These are phyloP conservation scores for Ajuga reptans DNA, from an alignment of 305 asterid genomes.

Conservation along the genomic window DNA sequence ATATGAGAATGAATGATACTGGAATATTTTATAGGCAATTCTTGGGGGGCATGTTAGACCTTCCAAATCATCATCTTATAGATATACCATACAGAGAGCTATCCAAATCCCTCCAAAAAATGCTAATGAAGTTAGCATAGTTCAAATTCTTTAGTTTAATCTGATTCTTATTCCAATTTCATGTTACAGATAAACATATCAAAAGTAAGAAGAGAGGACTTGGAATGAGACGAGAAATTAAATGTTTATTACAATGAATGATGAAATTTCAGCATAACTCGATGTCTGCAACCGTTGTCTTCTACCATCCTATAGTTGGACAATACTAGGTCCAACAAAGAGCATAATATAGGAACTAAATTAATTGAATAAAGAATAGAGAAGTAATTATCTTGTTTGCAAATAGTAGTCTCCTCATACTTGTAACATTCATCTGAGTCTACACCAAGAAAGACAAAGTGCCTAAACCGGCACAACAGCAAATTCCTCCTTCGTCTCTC, in stretches of 20 bases:
- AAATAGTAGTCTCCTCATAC: slow-evolving; percentile 3
- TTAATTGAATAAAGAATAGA: not conserved
- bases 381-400: not conserved
- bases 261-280: not conserved
- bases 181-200: not conserved
- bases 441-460: not conserved
- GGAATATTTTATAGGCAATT: not conserved
- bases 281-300: not conserved
- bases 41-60: not conserved
- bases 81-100: not conserved
- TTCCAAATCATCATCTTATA: not conserved
- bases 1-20: not conserved
- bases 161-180: not conserved
- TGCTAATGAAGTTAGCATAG: not conserved
- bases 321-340: slow-evolving; percentile 9
- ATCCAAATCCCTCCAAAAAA: not conserved
- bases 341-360: not conserved
- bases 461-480: slow-evolving; percentile 34
- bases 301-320: not conserved
- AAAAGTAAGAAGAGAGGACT: not conserved
- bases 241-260: not conserved
- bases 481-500: slow-evolving; percentile 36
- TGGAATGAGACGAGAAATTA: not conserved
- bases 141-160: not conserved
- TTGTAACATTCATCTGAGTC: not conserved